Evolutionary conservation across 2,329 filamentous ascomycete species (phyloP), one percentile per base, ranked within the genome.

Genomic region (Dactylonectria macrodidyma): DNA sequence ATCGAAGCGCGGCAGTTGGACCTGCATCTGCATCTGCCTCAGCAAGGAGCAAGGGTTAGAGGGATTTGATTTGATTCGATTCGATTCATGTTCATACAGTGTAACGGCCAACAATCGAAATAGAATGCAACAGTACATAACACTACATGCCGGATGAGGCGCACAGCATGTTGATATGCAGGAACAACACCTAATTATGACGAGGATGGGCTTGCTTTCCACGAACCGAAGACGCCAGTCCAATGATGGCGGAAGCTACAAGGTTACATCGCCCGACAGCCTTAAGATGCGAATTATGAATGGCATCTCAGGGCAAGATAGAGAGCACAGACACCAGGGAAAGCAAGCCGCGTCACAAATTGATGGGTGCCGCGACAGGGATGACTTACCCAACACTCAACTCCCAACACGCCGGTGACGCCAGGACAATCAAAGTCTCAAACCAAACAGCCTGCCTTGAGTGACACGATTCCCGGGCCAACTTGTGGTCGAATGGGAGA

Each of bases 281-380:
- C 14, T 12, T 16, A 41, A 34, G 22, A 47, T 38, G 44, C n/a
- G 22, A 26, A 33, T 47, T 48, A 51, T 51, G 46, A 62, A 50
- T 22, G 9, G 44, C 50, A 60, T 65, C 57, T 55, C 47, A 41
- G 19, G 36, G 54, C 12, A 36, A 24, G 16, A 24, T 41, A n/a
- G 36, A 26, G 30, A 58, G 63, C 63, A 66, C 63, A 66, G 51
- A 61, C 63, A n/a, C 52, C 63, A 58, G 63, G 63, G 52, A 61
- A 58, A 5, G 14, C 22, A 14, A 57, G 60, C 63, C 63, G 63
- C 36, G 52, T 61, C 24, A 52, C 46, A 34, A 59, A 46, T 47
- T 16, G 41, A 64, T 9, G 34, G 44, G 44, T 51, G 34, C 14
- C 33, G 19, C n/a, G 14, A 41, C 33, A 57, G n/a, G 26, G 30